Conservation (phyloP, 441 rosid genomes). For the Monsonia emarginata region DNA sequence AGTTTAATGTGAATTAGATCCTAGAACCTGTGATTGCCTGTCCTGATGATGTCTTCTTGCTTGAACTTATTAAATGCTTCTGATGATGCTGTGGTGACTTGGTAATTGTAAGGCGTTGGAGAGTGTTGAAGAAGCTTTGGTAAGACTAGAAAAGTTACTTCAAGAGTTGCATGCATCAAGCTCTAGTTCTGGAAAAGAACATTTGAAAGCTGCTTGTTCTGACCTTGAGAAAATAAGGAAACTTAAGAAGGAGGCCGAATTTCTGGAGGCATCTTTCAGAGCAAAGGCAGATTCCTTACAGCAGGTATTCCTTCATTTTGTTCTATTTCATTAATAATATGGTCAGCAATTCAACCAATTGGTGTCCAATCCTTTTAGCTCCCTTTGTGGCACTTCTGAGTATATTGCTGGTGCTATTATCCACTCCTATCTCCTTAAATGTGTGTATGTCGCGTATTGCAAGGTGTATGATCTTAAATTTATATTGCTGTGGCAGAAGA, state of each 20-base stretch:
- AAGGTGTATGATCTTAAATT: neutral
- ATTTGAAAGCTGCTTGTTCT: conserved; percentile 89
- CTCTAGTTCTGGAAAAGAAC: conserved; percentile 76
- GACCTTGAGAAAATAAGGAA: conserved; percentile 95
- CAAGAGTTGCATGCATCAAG: conserved; percentile 71
- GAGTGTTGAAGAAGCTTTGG: conserved; percentile 81
- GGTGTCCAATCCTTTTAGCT: neutral
- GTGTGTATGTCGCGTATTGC: neutral
- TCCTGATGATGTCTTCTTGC: conserved; percentile 12
- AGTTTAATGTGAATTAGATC: neutral
- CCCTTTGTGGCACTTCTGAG: neutral
- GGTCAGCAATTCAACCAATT: neutral
- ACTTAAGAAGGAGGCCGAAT: conserved; percentile 97
- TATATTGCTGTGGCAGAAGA: too few relatives aligned
- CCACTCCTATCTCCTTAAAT: neutral
- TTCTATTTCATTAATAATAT: conserved; percentile 9
- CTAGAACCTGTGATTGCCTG: neutral
- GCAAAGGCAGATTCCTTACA: conserved; percentile 83
- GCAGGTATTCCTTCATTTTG: conserved; percentile 37
- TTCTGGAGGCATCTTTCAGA: conserved; percentile 92
- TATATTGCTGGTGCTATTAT: neutral
- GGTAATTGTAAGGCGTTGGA: conserved; percentile 58
- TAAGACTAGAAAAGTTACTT: conserved; percentile 72
- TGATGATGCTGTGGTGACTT: conserved; percentile 20
- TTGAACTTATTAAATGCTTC: conserved; percentile 15